phyloP scores from a whole-genome alignment of 73 alveolate species.

The Blepharisma stoltei region DNA sequence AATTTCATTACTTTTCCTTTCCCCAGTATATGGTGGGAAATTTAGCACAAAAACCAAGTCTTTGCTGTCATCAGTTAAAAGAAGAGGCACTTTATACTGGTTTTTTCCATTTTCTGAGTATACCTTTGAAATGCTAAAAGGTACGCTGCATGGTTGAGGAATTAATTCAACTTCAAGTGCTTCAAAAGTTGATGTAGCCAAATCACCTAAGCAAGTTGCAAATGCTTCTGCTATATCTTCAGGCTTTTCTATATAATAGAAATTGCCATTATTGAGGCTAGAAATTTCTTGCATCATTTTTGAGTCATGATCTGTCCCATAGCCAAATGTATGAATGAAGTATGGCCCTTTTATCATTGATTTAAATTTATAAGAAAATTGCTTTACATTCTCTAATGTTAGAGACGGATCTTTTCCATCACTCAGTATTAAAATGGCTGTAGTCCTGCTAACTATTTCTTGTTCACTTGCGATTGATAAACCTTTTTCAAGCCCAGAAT shows the following conservation, averaged over 20 bases:
- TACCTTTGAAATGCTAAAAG: slow-evolving; percentile 12
- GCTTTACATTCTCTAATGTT: too few species aligned
- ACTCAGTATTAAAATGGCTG: slow-evolving; percentile 60
- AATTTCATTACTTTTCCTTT: too few species aligned
- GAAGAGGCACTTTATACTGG: neutral
- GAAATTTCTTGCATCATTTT: slow-evolving; percentile 29
- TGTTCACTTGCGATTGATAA: slow-evolving; percentile 39
- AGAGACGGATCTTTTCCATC: slow-evolving; percentile 67
- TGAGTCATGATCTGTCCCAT: slow-evolving; percentile 31
- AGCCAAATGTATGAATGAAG: slow-evolving; percentile 23
- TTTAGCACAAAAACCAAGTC: neutral
- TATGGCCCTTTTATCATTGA: slow-evolving; percentile 10
- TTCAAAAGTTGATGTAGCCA: neutral
- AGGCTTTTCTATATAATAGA: slow-evolving; percentile 31
- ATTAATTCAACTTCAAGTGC: neutral
- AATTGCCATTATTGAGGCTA: slow-evolving; percentile 23
- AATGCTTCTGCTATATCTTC: slow-evolving; percentile 34
- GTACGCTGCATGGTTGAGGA: neutral
- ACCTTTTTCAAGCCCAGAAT: slow-evolving; percentile 61
- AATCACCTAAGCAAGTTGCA: slow-evolving; percentile 21
- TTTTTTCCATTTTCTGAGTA: slow-evolving; percentile 22
- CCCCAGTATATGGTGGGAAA: neutral
- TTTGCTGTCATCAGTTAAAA: neutral
- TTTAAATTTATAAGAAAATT: neutral
- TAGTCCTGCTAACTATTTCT: slow-evolving; percentile 40